Conservation (phyloP, 139 green algal genomes). For the Chlamydomonas incerta region DNA sequence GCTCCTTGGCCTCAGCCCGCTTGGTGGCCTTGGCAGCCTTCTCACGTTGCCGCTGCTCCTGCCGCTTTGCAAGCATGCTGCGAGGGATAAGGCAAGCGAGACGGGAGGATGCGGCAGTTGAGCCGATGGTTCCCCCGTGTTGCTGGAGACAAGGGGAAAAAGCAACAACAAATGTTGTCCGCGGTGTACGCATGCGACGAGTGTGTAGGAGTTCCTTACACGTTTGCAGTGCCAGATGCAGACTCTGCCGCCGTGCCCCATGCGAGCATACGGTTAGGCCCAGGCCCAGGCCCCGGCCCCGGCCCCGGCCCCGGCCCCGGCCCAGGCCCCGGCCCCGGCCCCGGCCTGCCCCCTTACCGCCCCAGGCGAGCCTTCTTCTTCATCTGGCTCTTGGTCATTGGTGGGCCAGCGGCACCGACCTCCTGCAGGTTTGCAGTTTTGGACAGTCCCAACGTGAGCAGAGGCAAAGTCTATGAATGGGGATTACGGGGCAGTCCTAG, state of each 20-base stretch:
- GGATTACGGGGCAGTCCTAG: not conserved
- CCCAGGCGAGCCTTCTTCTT: slow-evolving; percentile 25
- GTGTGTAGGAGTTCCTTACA: not conserved
- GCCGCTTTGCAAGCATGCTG: not conserved
- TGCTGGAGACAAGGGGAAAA: too few relatives aligned
- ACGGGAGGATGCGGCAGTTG: not conserved
- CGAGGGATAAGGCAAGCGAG: not conserved
- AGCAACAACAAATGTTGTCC: too few relatives aligned
- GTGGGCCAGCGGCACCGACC: not conserved
- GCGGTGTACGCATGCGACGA: too few relatives aligned
- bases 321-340: too few relatives aligned
- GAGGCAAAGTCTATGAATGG: too few relatives aligned
- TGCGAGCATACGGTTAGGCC: too few relatives aligned
- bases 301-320: too few relatives aligned
- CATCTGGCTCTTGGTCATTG: slow-evolving; percentile 44
- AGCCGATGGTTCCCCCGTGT: too few relatives aligned
- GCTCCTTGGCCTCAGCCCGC: not conserved
- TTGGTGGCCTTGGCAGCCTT: slow-evolving; percentile 9
- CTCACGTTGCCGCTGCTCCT: not conserved
- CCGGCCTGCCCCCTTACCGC: too few relatives aligned
- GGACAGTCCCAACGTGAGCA: too few relatives aligned
- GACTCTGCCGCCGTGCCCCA: too few relatives aligned
- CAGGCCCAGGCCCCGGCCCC: too few relatives aligned
- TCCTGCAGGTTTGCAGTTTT: not conserved
- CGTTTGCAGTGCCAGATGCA: not conserved